Evolutionary conservation across 306 rosid genomes (phyloP).

Genomic region (Quercus wislizeni): DNA sequence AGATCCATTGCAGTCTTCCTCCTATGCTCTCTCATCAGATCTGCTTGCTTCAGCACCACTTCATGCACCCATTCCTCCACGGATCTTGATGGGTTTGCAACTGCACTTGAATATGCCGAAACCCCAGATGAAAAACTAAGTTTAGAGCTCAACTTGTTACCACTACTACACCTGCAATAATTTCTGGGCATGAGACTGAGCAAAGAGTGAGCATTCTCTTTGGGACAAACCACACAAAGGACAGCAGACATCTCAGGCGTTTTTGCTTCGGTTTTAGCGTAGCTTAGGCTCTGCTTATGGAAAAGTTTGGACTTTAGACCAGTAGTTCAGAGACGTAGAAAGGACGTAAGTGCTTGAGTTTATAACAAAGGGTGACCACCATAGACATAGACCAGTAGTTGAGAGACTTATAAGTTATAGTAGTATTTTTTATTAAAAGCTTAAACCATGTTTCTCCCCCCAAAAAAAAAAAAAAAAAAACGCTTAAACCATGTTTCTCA

Average conservation of each 20-base stretch:
- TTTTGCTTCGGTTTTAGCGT: too few relatives aligned
- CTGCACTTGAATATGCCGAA: constrained; percentile 48
- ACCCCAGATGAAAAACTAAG: constrained; percentile 42
- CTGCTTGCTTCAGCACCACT: constrained; percentile 88
- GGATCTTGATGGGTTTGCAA: constrained; percentile 60
- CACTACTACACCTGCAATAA: background rate
- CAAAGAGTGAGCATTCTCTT: constrained; percentile 45
- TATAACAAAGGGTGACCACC: too few relatives aligned
- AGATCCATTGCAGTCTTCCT: constrained; percentile 22
- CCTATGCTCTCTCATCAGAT: constrained; percentile 43
- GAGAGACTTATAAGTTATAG: too few relatives aligned
- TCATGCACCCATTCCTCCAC: constrained; percentile 81
- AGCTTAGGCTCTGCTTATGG: too few relatives aligned
- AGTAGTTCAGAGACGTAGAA: too few relatives aligned
- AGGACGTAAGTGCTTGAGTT: too few relatives aligned
- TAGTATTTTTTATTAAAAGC: too few relatives aligned
- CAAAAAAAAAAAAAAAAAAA: too few relatives aligned
- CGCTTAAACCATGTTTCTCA: too few relatives aligned
- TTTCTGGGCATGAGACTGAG: constrained; percentile 33
- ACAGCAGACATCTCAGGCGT: constrained; percentile 51
- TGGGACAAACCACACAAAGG: constrained; percentile 65
- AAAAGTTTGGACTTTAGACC: too few relatives aligned
- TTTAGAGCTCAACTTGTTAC: constrained; percentile 19
- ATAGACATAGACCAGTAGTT: too few relatives aligned
- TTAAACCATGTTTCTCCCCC: too few relatives aligned